Evolutionary conservation across 1,139 yeast species (phyloP).

Genomic region (Eremothecium coryli): DNA sequence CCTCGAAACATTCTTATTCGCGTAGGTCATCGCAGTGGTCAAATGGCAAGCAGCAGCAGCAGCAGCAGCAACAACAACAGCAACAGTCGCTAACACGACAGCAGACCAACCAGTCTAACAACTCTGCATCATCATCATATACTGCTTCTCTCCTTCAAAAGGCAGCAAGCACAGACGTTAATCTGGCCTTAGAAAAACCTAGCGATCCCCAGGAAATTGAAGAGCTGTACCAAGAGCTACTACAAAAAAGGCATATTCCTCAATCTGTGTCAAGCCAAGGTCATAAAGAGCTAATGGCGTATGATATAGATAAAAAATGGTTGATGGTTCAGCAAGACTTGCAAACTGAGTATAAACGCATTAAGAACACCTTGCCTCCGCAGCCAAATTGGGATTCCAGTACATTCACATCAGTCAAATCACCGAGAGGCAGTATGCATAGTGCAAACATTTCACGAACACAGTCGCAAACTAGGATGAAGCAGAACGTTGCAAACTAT

Average conservation of each 20-base stretch:
- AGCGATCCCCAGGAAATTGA: constrained; percentile 52
- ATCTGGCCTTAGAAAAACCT: constrained; percentile 44
- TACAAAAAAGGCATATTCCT: constrained; percentile 72
- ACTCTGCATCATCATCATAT: constrained; percentile 27
- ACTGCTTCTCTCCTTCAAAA: constrained; percentile 22
- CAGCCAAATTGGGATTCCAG: neutral
- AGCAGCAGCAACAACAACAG: constrained; percentile 1
- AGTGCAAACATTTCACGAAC: constrained; percentile 7
- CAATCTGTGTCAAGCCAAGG: constrained; percentile 71
- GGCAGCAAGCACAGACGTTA: constrained; percentile 27
- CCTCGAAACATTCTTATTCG: constrained; percentile 26
- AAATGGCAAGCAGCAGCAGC: constrained; percentile 1
- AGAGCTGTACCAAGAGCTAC: constrained; percentile 53
- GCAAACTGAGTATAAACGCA: constrained; percentile 60
- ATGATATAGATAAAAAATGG: constrained; percentile 79
- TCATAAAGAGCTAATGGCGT: constrained; percentile 66
- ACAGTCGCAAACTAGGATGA: constrained; percentile 5
- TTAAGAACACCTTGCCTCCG: constrained; percentile 13
- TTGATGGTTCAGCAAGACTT: constrained; percentile 84
- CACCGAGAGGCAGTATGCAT: constrained; percentile 9
- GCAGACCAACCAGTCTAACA: constrained; percentile 19
- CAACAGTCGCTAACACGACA: constrained; percentile 16
- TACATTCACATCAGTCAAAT: constrained; percentile 3
- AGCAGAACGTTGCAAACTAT: constrained; percentile 11
- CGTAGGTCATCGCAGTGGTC: constrained; percentile 20